Conservation (phyloP, 179 eudicot species). For the Beta corolliflora region DNA sequence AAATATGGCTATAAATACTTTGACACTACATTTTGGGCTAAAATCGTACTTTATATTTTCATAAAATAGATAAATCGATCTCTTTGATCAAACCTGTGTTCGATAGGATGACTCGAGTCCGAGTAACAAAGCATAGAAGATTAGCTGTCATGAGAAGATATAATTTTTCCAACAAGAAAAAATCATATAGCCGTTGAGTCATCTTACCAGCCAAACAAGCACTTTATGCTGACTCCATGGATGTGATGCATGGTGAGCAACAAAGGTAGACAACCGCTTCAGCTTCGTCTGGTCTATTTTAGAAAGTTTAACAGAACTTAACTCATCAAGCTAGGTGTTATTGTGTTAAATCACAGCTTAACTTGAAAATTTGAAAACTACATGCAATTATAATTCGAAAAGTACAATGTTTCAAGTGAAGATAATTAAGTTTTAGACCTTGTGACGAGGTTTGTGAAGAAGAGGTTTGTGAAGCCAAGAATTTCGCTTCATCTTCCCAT, state of each 20-base stretch:
- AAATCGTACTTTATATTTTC: too few species aligned
- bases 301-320: neutral
- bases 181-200: neutral
- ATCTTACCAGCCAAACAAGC: conserved; percentile 78
- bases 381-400: neutral
- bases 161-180: too few species aligned
- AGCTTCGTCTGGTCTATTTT: conserved; percentile 35
- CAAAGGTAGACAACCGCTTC: conserved; percentile 53
- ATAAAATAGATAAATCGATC: too few species aligned
- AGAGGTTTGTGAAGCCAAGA: conserved; percentile 39
- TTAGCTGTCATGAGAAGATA: too few species aligned
- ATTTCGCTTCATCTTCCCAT: conserved; percentile 76
- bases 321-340: neutral
- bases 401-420: neutral
- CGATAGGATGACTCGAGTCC: neutral
- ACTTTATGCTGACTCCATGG: conserved; percentile 70
- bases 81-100: too few species aligned
- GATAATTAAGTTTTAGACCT: conserved; percentile 27
- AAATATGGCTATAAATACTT: too few species aligned
- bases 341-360: neutral
- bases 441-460: conserved; percentile 28
- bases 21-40: too few species aligned
- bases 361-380: neutral
- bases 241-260: conserved; percentile 54
- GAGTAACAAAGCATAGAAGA: neutral